Evolutionary conservation across 129 eudicot species (phyloP), one percentile per base, ranked within the genome.

Genomic region (Saussurea involucrata): DNA sequence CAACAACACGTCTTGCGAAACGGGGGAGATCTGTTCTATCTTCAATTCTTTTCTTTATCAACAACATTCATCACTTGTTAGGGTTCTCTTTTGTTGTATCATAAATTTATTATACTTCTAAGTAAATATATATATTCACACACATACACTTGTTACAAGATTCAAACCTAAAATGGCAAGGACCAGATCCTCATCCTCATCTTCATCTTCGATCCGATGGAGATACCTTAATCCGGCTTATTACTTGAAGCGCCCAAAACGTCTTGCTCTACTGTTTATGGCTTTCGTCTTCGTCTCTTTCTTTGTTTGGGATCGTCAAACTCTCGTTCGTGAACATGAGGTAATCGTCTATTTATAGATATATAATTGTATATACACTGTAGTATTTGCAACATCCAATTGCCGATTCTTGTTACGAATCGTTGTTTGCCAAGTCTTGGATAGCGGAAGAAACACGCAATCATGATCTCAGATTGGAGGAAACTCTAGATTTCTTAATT

Each of bases 221-320:
- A 92, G 96, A 70, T 92, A 83, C 79, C 18, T 90, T 18, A 95
- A 95, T 88, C 99, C 99, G 21, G 92, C 90, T 17, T 95, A 95
- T 86, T 95, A 95, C 82, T 78, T 95, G 84, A 95, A 88, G 80
- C 83, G 97, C 4, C 99, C 99, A 0, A 95, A 95, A 63, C 90
- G 94, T 12, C 89, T 95, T 8, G 99, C 99, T 9, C 65, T 90
- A 55, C 85, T 95, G n/a, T 86, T 95, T 28, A 83, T 95, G 0
- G 72, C 79, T 0, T 95, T 95, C 36, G 92, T 95, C 13, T 81
- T 77, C 29, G 78, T 78, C 21, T 73, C 95, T 7, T 84, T 90
- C 55, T 73, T 90, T 69, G 78, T 95, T 3, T 95, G 97, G 96
- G 99, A 95, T 87, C 99, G 99, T 4, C 97, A 92, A 37, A 95